Conservation (phyloP, 306 rosid species). For the Rosa chinensis region DNA sequence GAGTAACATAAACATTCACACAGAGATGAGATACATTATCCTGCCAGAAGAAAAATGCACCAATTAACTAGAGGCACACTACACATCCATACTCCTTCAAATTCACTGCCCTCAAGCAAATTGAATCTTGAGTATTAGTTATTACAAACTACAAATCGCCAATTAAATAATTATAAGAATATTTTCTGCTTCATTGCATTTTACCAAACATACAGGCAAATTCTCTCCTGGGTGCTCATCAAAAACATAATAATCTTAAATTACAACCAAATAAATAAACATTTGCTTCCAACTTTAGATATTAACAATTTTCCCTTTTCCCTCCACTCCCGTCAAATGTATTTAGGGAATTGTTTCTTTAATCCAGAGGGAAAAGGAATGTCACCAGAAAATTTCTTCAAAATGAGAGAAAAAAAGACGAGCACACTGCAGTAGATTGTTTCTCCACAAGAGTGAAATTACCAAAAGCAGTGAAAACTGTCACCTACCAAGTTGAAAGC, state of each 20-base stretch:
- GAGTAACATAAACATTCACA: not conserved
- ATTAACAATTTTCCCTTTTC: not conserved
- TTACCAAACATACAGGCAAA: not conserved
- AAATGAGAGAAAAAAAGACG: not conserved
- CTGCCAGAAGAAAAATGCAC: not conserved
- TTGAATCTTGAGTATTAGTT: not conserved
- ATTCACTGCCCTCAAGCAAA: not conserved
- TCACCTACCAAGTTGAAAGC: not conserved
- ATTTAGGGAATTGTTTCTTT: not conserved
- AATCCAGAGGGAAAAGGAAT: not conserved
- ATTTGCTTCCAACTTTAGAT: not conserved
- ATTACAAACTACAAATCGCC: not conserved
- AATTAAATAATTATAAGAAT: not conserved
- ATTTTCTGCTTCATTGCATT: not conserved
- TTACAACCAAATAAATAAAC: not conserved
- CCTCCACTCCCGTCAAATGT: not conserved
- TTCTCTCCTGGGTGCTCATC: not conserved
- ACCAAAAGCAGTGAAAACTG: not conserved
- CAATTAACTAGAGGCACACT: not conserved
- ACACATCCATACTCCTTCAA: not conserved
- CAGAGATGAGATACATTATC: not conserved
- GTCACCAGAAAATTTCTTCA: not conserved
- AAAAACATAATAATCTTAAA: not conserved
- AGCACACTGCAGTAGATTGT: not conserved
- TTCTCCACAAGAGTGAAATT: not conserved